Evolutionary conservation across 768 basidiomycete genomes (phyloP).

Genomic region (Boletus reticulatus): DNA sequence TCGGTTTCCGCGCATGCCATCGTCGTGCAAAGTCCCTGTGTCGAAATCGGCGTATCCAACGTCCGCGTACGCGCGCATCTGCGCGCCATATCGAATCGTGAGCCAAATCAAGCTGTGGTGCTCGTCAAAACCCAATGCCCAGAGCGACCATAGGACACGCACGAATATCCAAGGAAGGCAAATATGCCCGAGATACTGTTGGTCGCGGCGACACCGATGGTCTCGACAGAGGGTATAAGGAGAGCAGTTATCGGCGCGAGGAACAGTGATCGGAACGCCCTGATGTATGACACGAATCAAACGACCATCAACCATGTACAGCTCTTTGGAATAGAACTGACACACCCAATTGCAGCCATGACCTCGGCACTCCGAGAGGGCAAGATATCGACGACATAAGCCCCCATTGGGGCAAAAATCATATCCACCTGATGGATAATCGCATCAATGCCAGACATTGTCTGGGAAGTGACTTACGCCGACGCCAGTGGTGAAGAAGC

Average conservation of each 20-base stretch:
- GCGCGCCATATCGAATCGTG: no score
- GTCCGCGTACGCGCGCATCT: no score
- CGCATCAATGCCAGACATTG: neutral
- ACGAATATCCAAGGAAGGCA: conserved; percentile 54
- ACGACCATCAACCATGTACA: neutral
- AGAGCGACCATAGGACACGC: conserved; percentile 21
- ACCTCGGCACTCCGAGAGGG: no score
- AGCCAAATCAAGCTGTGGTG: no score
- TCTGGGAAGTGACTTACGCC: conserved; percentile 43
- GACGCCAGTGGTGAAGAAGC: conserved; percentile 61
- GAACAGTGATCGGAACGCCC: neutral
- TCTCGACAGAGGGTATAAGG: conserved; percentile 39
- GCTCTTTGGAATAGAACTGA: no score
- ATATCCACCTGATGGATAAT: neutral
- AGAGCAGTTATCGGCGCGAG: conserved; percentile 13
- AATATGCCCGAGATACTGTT: conserved; percentile 46
- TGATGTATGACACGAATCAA: neutral
- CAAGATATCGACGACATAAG: no score
- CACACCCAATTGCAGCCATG: no score
- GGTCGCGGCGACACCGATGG: conserved; percentile 36
- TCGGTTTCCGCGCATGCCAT: no score
- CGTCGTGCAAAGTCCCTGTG: no score
- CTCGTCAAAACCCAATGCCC: no score
- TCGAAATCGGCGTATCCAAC: no score
- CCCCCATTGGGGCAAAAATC: no score